These are phyloP conservation scores for Gaeumannomyces sp. DNA, from an alignment of 2,329 filamentous ascomycete genomes.

Conservation along the genomic window DNA sequence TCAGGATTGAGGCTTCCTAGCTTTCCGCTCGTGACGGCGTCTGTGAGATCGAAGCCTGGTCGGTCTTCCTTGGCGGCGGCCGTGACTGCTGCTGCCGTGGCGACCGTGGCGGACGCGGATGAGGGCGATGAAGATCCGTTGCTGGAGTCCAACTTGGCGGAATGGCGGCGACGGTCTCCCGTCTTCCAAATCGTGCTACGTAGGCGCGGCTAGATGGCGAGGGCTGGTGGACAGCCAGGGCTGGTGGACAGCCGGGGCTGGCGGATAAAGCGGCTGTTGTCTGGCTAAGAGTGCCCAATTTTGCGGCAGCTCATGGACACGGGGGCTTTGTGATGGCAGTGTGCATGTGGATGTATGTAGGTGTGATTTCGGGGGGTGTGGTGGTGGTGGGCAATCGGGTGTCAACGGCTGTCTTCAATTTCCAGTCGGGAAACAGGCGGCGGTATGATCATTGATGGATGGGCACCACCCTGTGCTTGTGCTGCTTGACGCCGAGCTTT, in stretches of 20 bases:
- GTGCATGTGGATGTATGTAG: constrained; percentile 1
- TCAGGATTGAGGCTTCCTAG: constrained; percentile 16
- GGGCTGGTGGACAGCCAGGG: no score
- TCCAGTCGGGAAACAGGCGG: neutral
- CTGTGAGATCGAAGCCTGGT: constrained; percentile 2
- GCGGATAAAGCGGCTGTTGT: neutral
- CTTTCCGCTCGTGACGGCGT: constrained; percentile 6
- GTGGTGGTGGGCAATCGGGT: neutral
- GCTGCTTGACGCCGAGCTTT: neutral
- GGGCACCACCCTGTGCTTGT: neutral
- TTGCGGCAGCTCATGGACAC: neutral
- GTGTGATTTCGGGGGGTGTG: neutral
- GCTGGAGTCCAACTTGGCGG: constrained; percentile 4
- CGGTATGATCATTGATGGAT: neutral
- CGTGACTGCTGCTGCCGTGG: constrained; percentile 1
- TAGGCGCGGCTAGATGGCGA: neutral
- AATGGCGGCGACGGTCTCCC: neutral
- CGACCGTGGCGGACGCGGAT: constrained; percentile 2
- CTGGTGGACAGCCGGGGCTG: neutral
- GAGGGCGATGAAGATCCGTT: neutral
- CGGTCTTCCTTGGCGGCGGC: neutral
- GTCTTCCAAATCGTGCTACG: neutral
- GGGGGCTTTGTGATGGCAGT: neutral
- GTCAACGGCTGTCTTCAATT: neutral
- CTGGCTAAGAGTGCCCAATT: neutral